A percentile compares a stretch with the other conserved stretches of the same genome.
Evolutionary conservation across 2,329 filamentous ascomycete species (phyloP).

Genomic region (Colletotrichum salicis): DNA sequence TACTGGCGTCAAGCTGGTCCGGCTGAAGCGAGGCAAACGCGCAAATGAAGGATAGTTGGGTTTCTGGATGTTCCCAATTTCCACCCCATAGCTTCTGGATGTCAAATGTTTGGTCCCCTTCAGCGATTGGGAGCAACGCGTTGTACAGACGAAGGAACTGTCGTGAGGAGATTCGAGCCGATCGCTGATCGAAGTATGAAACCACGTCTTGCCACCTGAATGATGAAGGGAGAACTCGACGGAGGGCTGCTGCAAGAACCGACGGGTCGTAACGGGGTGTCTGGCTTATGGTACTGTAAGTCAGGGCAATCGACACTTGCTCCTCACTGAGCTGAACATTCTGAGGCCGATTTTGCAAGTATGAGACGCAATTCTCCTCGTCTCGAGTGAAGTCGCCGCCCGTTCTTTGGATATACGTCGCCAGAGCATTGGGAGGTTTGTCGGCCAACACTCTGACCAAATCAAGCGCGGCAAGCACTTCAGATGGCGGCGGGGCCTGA

Average conservation of each 20-base stretch:
- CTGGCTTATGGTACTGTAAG: conserved; percentile 71
- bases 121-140: conserved; percentile 78
- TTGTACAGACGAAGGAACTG: conserved; percentile 88
- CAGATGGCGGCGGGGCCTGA: conserved; percentile 69
- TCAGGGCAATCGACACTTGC: conserved; percentile 83
- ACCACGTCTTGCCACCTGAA: conserved; percentile 80
- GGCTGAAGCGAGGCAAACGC: conserved; percentile 83
- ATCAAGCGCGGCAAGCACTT: conserved; percentile 77
- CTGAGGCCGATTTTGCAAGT: conserved; percentile 63
- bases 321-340: conserved; percentile 78
- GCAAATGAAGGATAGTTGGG: conserved; percentile 92
- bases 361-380: conserved; percentile 71
- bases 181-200: conserved; percentile 81
- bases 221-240: conserved; percentile 69
- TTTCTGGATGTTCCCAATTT: conserved; percentile 84
- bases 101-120: conserved; percentile 73
- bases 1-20: conserved; percentile 82
- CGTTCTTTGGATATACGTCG: conserved; percentile 76
- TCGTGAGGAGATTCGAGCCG: conserved; percentile 77
- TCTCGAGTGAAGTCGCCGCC: conserved; percentile 81
- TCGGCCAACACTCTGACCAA: conserved; percentile 74
- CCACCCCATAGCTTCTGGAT: conserved; percentile 93
- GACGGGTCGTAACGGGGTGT: conserved; percentile 63
- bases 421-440: conserved; percentile 65
- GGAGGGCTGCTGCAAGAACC: conserved; percentile 70